These are phyloP conservation scores for Climacium dendroides DNA, from an alignment of 225 moss, liverwort and hornwort genomes.

Conservation along the genomic window DNA sequence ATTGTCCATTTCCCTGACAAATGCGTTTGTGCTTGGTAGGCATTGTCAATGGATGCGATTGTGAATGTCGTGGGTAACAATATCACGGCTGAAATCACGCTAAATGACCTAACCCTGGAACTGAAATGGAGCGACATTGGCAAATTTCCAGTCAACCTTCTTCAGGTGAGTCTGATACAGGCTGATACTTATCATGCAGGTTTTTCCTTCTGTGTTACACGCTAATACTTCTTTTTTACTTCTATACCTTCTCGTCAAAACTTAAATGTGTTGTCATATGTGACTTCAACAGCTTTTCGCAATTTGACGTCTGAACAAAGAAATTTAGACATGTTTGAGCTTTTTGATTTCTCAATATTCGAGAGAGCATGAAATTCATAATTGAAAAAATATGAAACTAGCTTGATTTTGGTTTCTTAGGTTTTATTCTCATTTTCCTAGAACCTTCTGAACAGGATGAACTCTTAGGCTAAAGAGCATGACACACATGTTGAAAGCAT, in stretches of 20 bases:
- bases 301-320: not conserved
- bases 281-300: not conserved
- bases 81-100: slow-evolving; percentile 56
- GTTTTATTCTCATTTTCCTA: not conserved
- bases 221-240: not conserved
- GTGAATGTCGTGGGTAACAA: slow-evolving; percentile 55
- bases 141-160: slow-evolving; percentile 73
- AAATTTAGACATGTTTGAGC: not conserved
- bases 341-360: not conserved
- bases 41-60: slow-evolving; percentile 74
- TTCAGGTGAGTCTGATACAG: slow-evolving; percentile 44
- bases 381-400: not conserved
- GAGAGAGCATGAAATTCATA: not conserved
- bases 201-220: not conserved
- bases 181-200: not conserved
- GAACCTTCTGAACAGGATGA: not conserved
- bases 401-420: not conserved
- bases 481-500: too few species aligned
- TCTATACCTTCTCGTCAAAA: not conserved
- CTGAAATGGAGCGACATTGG: slow-evolving; percentile 91
- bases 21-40: slow-evolving; percentile 20
- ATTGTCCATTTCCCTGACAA: not conserved
- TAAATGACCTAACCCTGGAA: slow-evolving; percentile 60
- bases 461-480: too few species aligned
- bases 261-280: not conserved